Base-by-base conservation (phyloP, 805 yeast species). In the Pichia eremophila region DNA sequence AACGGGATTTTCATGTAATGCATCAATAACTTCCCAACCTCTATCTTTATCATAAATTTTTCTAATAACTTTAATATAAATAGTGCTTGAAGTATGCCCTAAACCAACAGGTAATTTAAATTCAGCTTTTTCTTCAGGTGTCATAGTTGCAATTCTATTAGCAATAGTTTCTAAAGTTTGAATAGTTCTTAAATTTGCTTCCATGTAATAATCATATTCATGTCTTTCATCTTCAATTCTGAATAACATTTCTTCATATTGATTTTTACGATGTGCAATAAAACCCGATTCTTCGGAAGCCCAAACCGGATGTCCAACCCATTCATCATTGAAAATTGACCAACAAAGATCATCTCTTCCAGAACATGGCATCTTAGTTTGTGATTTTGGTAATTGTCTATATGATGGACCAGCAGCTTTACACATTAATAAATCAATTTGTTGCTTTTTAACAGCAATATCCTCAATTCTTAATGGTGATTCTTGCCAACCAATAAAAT, bases 221-320 rank as follows among this genome's bases (percentile, higher is more conserved):
- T 90, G 95, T 62, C 99, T 81, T 68, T 93, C 99, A 64, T 93
- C 99, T 66, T 93, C 99, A 49, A 90, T 87, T 63, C 95, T 83
- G 70, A 89, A 90, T 46, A 93, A 68, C 44, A 93, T 86, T 64
- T 93, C 99, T 66, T 93, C 99, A 63, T 91, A 93, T 68, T 93
- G 99, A 63, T 93, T 93, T 67, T 93, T 93, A 54, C 98, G 79
- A 65, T 93, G 99, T n/a, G 99, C 96, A 62, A 93, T 90, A 59
- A 91, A 93, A 0, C 99, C 99, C 12, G 96, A 86, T 65, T 93
- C 99, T 65, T 93, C 99, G 0, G 98, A 91, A 5, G 98, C 99
- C 99, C 99, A 93, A n/a, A 96, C 95, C 22, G 99, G 99, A 66
- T 93, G 98, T 8, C 97, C 96, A 35, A 93, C 98, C 97, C 98